Base-by-base conservation (phyloP, 2,329 filamentous ascomycete species). In the Bimuria novae-zelandiae region DNA sequence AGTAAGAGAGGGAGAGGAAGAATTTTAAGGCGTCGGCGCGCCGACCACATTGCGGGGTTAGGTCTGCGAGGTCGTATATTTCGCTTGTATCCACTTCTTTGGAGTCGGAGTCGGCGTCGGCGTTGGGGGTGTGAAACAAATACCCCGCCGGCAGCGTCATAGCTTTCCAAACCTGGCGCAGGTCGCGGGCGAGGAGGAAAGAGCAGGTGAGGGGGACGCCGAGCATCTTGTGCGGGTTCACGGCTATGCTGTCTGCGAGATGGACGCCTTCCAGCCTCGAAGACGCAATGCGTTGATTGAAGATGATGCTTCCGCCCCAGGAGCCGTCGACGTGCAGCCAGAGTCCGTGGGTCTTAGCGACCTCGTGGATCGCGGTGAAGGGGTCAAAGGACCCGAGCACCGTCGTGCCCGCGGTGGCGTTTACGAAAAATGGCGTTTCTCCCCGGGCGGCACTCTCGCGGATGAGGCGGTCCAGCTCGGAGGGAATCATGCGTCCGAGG, bases 171-270 rank as follows among this genome's bases (percentile, higher is more conserved):
- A 97, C 95, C 21, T 88, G 77, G 51, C 81, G 79, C 68, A 95
- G 76, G 70, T 97, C 92, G 1, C 83, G 82, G 0, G 85, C 87
- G 11, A 99, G 82, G 4, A 99, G 82, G 77, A 96, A 97, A 0
- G 89, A 92, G 76, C 92, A 97, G 0, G 92, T 96, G 35, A 95
- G 78, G 0, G 94, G 93, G 2, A 91, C 89, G 53, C 90, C 90
- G 69, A 97, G 83, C 94, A 97, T 97, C 77, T 97, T 97, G 77
- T 99, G 94, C 52, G 94, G 92, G 74, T 96, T 97, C 49, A 96
- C 84, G 1, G 92, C 90, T 33, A 97, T 79, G 12, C 86, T 90
- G 74, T 97, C 83, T 8, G 92, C 94, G 35, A 88, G 80, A 39
- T 92, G 81, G 2, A 83, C 79, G 12, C 93, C 93, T 1, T 77